Evolutionary conservation across 139 green algal species (phyloP), one percentile per base, ranked within the genome.

Genomic region (Chlorella sp.): DNA sequence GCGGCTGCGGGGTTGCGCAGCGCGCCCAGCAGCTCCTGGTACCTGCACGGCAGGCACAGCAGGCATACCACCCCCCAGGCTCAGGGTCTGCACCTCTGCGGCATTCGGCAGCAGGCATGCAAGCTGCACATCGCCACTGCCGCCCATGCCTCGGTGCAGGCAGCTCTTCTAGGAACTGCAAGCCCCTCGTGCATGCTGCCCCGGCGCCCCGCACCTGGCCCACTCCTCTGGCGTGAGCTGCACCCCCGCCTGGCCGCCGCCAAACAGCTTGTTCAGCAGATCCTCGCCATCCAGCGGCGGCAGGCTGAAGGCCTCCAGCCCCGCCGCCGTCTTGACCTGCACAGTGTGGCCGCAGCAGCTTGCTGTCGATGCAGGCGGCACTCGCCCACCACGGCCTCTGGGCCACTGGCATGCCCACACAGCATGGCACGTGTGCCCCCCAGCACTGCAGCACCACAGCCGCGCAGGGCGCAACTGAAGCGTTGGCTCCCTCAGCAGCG

Each of bases 281-380:
- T 24, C 41, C 41, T 76, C 70, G 8, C 6, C 41, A 6, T 76
- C 70, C 24, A 14, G 8, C 30, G 70, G 41, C 40, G 70, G 19
- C 70, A 76, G 28, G 38, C 20, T 28, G 70, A 24, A 58, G 4
- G 70, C 48, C 70, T 76, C 36, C 16, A 76, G 30, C 36, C 19
- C 70, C 19, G 48, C 36, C 22, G 48, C 70, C 17, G 70, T 76
- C 38, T 76, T 76, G 22, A 76, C 70, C 70, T 76, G 70, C 38
- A 51, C 11, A 14, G 32, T 6, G 36, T 4, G 68, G 65, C 32
- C 19, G 65, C 65, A 28, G n/a, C 65, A 72, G 30, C 24, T n/a
- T n/a, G n/a, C n/a, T n/a, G n/a, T n/a, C n/a, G n/a, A n/a, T n/a
- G n/a, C n/a, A n/a, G n/a, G n/a, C n/a, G n/a, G n/a, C n/a, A n/a